Evolutionary conservation across 352 stramenopile genomes (phyloP), one percentile per base, ranked within the genome.

Genomic region (Phytopythium chamaehyphon): DNA sequence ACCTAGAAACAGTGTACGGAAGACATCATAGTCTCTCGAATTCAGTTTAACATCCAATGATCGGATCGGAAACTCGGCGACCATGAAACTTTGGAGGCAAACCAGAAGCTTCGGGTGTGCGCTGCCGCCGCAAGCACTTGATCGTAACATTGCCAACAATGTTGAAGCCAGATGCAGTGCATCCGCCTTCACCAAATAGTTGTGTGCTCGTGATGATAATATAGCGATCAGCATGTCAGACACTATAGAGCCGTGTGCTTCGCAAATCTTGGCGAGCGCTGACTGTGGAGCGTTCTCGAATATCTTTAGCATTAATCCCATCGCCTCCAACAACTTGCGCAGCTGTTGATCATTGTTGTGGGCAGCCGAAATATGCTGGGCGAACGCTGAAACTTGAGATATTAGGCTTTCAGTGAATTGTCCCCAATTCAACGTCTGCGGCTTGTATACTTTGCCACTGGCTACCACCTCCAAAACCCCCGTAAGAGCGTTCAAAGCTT

Each of bases 1-100:
- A 22, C 78, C 69, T 2, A 40, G 43, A 37, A 91, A 80, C 2
- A 93, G 55, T 38, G 81, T 56, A 2, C 51, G 52, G 39, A 83
- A 92, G 0, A 83, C 55, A 51, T 87, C 79, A 56, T 75, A 88
- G 23, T 90, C 81, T 18, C 83, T 80, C 6, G 81, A 80, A 1
- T 71, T 75, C 33, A 49, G 51, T 6, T 65, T 63, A 5, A 92
- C 79, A 61, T 93, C 83, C 21, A 59, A 66, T n/a, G 83, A 93
- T 23, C 69, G 54, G 35, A 92, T 85, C 5, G 81, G 83, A 51
- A 93, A 91, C 33, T 90, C 78, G 22, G 87, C 71, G 10, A 86
- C 69, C 39, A 88, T 62, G 48, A 93, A 86, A 14, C 24, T 39
- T 16, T 70, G 42, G 1, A 91, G 40, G 19, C 64, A 64, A 15